Evolutionary conservation across 805 yeast genomes (phyloP).

Genomic region (Isabelozyma pseudorhagii): DNA sequence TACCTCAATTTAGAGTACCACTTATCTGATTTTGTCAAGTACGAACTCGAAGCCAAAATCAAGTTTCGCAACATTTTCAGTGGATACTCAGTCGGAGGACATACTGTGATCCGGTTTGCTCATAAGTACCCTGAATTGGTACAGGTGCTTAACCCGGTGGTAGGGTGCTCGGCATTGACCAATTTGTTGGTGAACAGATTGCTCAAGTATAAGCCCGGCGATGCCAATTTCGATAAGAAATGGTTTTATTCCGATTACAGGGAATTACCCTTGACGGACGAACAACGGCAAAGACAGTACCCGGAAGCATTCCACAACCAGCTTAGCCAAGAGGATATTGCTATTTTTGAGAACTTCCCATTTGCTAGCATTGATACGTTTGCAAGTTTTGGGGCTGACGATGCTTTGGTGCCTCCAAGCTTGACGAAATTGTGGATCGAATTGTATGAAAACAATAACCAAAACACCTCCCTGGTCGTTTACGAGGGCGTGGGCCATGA

Average conservation of each 20-base stretch:
- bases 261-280: constrained; percentile 28
- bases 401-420: constrained; percentile 33
- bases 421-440: constrained; percentile 31
- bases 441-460: constrained; percentile 21
- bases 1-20: constrained; percentile 31
- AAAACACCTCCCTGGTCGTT: constrained; percentile 18
- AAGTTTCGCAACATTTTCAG: constrained; percentile 35
- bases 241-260: constrained; percentile 29
- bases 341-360: constrained; percentile 33
- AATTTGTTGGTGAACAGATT: constrained; percentile 43
- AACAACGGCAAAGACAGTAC: constrained; percentile 19
- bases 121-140: constrained; percentile 34
- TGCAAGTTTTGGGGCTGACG: constrained; percentile 35
- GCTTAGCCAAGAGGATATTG: constrained; percentile 23
- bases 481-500: constrained; percentile 34
- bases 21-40: constrained; percentile 10
- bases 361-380: constrained; percentile 26
- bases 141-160: constrained; percentile 44
- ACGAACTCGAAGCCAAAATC: constrained; percentile 16
- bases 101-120: constrained; percentile 47
- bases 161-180: constrained; percentile 49
- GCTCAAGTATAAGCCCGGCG: constrained; percentile 11
- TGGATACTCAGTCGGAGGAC: constrained; percentile 60
- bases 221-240: constrained; percentile 22
- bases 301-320: constrained; percentile 33